These are phyloP conservation scores for Eruca vesicaria DNA, from an alignment of 441 rosid species.

Conservation along the genomic window DNA sequence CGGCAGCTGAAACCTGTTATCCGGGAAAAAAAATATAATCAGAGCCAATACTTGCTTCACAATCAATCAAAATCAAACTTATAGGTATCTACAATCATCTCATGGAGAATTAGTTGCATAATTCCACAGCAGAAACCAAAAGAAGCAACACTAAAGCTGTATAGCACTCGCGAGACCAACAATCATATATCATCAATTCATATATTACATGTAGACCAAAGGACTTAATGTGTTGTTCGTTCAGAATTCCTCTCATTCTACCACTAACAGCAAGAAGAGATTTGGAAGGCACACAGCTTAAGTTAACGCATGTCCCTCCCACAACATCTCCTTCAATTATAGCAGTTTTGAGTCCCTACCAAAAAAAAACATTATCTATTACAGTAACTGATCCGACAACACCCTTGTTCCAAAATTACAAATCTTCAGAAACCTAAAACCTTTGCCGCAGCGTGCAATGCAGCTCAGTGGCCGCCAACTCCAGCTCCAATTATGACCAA, in stretches of 20 bases:
- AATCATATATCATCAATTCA: background rate
- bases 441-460: constrained; percentile 94
- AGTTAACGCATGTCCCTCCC: constrained; percentile 96
- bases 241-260: constrained; percentile 88
- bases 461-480: constrained; percentile 98
- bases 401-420: too few relatives aligned
- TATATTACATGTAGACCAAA: constrained; percentile 78
- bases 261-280: constrained; percentile 98
- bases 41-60: background rate
- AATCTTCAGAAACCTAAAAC: background rate
- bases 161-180: too few relatives aligned
- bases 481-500: constrained; percentile 94
- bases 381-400: too few relatives aligned
- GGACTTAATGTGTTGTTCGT: constrained; percentile 89
- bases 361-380: too few relatives aligned
- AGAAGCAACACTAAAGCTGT: background rate
- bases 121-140: background rate
- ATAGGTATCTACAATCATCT: background rate
- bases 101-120: background rate
- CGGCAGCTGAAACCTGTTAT: constrained; percentile 80
- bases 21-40: background rate
- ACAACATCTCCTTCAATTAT: constrained; percentile 92
- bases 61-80: background rate
- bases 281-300: constrained; percentile 98
- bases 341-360: constrained; percentile 90